These are phyloP conservation scores for Metschnikowia lachancei DNA, from an alignment of 805 yeast genomes.

Conservation along the genomic window DNA sequence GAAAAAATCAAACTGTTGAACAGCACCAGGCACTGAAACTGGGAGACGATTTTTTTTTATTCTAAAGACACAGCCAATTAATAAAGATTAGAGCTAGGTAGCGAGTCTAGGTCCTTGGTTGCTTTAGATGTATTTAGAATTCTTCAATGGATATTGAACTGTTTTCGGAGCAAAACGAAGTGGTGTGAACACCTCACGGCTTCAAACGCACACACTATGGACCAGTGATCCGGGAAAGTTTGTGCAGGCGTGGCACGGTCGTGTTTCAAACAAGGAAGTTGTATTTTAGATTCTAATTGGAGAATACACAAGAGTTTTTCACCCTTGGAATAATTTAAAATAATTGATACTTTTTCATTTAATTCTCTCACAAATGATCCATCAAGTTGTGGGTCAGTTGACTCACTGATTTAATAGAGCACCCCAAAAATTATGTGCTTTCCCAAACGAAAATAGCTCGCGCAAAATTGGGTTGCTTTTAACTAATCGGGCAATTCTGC, in stretches of 20 bases:
- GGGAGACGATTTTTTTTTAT: not conserved
- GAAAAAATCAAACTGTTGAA: not conserved
- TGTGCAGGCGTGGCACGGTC: conserved; percentile 3
- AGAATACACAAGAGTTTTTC: too few relatives aligned
- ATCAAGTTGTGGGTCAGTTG: too few relatives aligned
- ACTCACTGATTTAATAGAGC: too few relatives aligned
- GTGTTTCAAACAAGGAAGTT: not conserved
- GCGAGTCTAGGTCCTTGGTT: not conserved
- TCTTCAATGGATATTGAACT: not conserved
- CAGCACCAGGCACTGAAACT: not conserved
- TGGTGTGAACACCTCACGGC: conserved; percentile 9
- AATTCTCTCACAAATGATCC: too few relatives aligned
- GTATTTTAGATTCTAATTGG: too few relatives aligned
- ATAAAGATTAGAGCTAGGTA: not conserved
- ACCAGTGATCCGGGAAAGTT: not conserved
- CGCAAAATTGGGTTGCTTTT: too few relatives aligned
- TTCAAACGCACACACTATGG: not conserved
- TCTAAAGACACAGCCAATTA: not conserved
- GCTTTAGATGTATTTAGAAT: not conserved
- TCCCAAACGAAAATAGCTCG: too few relatives aligned
- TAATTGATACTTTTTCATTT: too few relatives aligned
- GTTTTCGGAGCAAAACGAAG: not conserved
- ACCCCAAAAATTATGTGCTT: too few relatives aligned
- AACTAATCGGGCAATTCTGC: too few relatives aligned
- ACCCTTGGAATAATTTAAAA: too few relatives aligned